phyloP scores from a whole-genome alignment of 306 rosid genomes.

The Pyrus bretschneideri region DNA sequence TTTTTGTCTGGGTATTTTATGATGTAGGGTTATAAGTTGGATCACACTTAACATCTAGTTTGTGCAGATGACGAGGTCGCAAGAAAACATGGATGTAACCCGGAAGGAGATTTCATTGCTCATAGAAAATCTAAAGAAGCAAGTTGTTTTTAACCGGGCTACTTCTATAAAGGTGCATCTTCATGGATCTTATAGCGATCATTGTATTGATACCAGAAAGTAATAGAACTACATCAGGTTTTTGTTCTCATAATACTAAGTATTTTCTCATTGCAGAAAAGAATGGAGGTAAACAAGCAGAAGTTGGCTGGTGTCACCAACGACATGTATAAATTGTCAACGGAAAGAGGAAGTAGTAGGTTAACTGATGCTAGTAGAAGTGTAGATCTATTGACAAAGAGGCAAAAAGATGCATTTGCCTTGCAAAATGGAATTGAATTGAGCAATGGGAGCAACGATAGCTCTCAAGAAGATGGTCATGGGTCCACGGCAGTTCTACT shows the following conservation, averaged over 20 bases:
- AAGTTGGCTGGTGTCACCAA: constrained; percentile 59
- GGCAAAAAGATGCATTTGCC: constrained; percentile 82
- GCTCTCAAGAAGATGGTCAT: constrained; percentile 62
- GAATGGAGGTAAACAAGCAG: constrained; percentile 74
- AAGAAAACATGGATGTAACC: constrained; percentile 25
- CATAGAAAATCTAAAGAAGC: constrained; percentile 75
- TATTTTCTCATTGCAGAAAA: constrained; percentile 43
- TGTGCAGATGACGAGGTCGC: constrained; percentile 34
- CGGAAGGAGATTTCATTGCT: constrained; percentile 46
- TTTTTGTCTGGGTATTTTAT: not conserved
- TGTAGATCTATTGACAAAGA: constrained; percentile 59
- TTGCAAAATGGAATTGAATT: constrained; percentile 71
- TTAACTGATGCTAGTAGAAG: constrained; percentile 26
- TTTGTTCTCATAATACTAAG: not conserved
- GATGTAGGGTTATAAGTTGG: not conserved
- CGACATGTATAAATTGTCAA: constrained; percentile 42
- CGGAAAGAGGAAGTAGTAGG: constrained; percentile 45
- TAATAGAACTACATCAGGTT: not conserved
- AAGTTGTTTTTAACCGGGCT: constrained; percentile 55
- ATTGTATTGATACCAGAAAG: constrained; percentile 7
- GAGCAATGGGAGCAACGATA: constrained; percentile 52
- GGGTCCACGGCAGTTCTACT: constrained; percentile 90
- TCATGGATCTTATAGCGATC: constrained; percentile 2
- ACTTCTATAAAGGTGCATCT: constrained; percentile 52
- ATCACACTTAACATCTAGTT: not conserved